Percentiles rank a stretch among this genome's conserved stretches.
phyloP scores from a whole-genome alignment of 75 land plant genomes.

The Larix kaempferi region DNA sequence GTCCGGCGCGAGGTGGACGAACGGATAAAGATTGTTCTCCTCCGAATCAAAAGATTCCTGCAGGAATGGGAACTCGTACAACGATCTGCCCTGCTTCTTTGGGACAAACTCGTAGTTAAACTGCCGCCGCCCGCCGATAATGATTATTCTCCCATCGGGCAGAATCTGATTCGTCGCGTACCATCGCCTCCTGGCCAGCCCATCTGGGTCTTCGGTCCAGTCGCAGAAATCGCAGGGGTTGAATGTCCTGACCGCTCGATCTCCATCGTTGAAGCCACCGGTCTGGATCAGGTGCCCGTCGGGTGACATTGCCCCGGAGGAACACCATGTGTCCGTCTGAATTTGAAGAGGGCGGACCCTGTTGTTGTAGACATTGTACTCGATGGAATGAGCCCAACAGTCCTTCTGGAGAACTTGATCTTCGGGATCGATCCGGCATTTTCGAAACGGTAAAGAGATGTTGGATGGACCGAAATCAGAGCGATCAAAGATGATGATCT shows the following conservation, averaged over 20 bases:
- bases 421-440: no score
- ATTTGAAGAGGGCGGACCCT: slow-evolving; percentile 19
- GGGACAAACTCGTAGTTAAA: slow-evolving; percentile 44
- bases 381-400: slow-evolving; percentile 31
- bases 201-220: no score
- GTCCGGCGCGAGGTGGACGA: slow-evolving; percentile 67
- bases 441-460: no score
- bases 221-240: no score
- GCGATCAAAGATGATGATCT: slow-evolving; percentile 52
- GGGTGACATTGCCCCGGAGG: slow-evolving; percentile 25
- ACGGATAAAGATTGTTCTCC: slow-evolving; percentile 45
- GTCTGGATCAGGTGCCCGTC: slow-evolving; percentile 15
- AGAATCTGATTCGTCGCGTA: slow-evolving; percentile 43
- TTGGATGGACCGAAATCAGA: slow-evolving; percentile 40
- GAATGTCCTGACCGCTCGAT: neutral
- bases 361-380: slow-evolving; percentile 11
- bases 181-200: slow-evolving; percentile 7
- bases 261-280: slow-evolving; percentile 17
- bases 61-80: slow-evolving; percentile 28
- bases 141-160: slow-evolving; percentile 45
- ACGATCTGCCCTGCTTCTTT: no score
- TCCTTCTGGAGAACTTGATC: neutral
- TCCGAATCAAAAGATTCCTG: slow-evolving; percentile 29
- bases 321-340: slow-evolving; percentile 37
- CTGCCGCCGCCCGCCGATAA: slow-evolving; percentile 43